These are phyloP conservation scores for Russula dissimulans DNA, from an alignment of 768 basidiomycete genomes.

Conservation along the genomic window DNA sequence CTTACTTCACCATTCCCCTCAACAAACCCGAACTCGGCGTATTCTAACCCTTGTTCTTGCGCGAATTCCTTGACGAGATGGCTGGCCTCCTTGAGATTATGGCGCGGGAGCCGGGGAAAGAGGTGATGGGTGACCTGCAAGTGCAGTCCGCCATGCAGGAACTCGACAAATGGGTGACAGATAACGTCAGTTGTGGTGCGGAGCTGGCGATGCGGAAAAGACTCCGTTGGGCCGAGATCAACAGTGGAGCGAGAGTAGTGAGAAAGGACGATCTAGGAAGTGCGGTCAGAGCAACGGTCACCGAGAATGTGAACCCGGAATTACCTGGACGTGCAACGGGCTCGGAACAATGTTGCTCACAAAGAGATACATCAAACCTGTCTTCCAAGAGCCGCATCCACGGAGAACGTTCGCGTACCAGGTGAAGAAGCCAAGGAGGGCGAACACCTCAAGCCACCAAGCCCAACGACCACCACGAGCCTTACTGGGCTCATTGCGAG, in stretches of 20 bases:
- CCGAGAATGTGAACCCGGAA: slow-evolving; percentile 19
- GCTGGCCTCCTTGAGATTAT: slow-evolving; percentile 82
- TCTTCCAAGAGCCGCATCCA: slow-evolving; percentile 64
- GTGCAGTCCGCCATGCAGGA: slow-evolving; percentile 95
- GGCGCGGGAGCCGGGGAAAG: slow-evolving; percentile 90
- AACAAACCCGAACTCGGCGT: slow-evolving; percentile 87
- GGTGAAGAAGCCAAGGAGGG: slow-evolving; percentile 75
- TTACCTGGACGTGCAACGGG: slow-evolving; percentile 90
- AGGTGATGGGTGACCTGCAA: slow-evolving; percentile 96
- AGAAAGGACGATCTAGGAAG: slow-evolving; percentile 77
- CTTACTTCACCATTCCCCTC: slow-evolving; percentile 80
- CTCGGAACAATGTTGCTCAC: slow-evolving; percentile 81
- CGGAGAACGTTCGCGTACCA: slow-evolving; percentile 75
- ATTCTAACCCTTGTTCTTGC: slow-evolving; percentile 71
- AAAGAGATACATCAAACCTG: slow-evolving; percentile 61
- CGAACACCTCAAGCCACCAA: slow-evolving; percentile 66
- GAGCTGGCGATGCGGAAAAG: slow-evolving; percentile 87
- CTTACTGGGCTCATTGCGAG: slow-evolving; percentile 53
- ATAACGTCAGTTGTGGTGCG: slow-evolving; percentile 97
- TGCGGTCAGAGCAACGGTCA: background rate
- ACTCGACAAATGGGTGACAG: slow-evolving; percentile 74
- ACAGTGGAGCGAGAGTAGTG: slow-evolving; percentile 94
- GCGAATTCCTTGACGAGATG: slow-evolving; percentile 82
- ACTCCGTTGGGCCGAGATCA: slow-evolving; percentile 84
- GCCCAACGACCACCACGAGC: slow-evolving; percentile 68